phyloP scores from a whole-genome alignment of 1,284 basidiomycete species.

The Cryptococcus floricola region DNA sequence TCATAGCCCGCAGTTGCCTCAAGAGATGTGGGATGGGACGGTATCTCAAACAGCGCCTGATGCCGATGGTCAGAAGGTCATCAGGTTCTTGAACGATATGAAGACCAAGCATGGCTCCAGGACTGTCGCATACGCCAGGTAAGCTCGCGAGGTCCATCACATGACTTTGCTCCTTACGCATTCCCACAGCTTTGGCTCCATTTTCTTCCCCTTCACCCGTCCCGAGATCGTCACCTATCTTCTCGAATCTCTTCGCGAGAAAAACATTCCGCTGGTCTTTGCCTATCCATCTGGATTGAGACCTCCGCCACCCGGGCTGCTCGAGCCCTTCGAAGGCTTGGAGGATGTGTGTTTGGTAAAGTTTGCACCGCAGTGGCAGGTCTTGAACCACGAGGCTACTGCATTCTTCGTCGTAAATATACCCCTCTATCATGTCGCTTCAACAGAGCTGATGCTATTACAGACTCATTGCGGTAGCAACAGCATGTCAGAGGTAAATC shows the following conservation, averaged over 20 bases:
- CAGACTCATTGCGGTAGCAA: too few relatives aligned
- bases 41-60: background rate
- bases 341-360: constrained; percentile 14
- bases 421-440: background rate
- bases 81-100: constrained; percentile 22
- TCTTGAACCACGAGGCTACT: constrained; percentile 20
- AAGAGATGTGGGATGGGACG: too few relatives aligned
- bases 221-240: constrained; percentile 21
- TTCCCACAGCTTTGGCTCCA: constrained; percentile 17
- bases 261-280: constrained; percentile 16
- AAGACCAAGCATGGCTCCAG: constrained; percentile 13
- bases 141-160: too few relatives aligned
- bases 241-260: constrained; percentile 17
- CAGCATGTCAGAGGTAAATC: too few relatives aligned
- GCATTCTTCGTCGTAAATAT: constrained; percentile 19
- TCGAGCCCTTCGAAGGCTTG: constrained; percentile 12
- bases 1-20: too few relatives aligned
- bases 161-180: too few relatives aligned
- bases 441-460: background rate
- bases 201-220: constrained; percentile 18
- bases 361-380: constrained; percentile 26
- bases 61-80: constrained; percentile 19
- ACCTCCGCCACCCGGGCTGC: constrained; percentile 5
- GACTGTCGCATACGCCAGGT: background rate
- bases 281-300: constrained; percentile 19